Conservation (phyloP, 192 early-diverging fungal species). For the Linnemannia exigua region DNA sequence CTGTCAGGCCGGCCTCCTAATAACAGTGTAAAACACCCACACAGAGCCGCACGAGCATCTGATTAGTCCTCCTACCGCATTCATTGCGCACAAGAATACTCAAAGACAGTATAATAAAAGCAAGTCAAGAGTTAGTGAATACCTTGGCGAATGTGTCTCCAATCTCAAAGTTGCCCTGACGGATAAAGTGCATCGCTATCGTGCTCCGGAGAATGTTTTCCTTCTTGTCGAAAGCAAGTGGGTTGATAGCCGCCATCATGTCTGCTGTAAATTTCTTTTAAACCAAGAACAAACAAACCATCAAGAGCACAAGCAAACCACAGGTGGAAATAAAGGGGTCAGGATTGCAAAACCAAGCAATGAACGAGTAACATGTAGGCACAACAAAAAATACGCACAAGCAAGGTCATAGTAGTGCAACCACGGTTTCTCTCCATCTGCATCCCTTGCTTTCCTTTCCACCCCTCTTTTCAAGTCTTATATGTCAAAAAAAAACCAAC, state of each 20-base stretch:
- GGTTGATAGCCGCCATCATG: conserved; percentile 70
- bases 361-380: neutral
- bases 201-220: conserved; percentile 72
- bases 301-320: neutral
- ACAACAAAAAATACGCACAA: conserved; percentile 6
- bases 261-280: conserved; percentile 77
- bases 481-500: neutral
- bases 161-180: conserved; percentile 89
- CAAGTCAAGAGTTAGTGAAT: conserved; percentile 9
- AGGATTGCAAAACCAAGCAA: conserved; percentile 9
- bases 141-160: conserved; percentile 74
- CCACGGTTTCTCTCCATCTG: neutral
- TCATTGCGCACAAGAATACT: too few relatives aligned
- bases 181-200: conserved; percentile 84
- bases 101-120: too few relatives aligned
- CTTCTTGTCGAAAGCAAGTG: conserved; percentile 83
- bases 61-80: too few relatives aligned
- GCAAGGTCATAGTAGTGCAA: neutral
- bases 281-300: neutral
- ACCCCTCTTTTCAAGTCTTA: conserved; percentile 41
- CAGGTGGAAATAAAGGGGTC: neutral
- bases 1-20: conserved; percentile 59
- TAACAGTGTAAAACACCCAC: neutral
- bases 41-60: neutral
- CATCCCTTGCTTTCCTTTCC: neutral